Conservation (phyloP, 2,329 filamentous ascomycete species). For the Chaetomium globosum region DNA sequence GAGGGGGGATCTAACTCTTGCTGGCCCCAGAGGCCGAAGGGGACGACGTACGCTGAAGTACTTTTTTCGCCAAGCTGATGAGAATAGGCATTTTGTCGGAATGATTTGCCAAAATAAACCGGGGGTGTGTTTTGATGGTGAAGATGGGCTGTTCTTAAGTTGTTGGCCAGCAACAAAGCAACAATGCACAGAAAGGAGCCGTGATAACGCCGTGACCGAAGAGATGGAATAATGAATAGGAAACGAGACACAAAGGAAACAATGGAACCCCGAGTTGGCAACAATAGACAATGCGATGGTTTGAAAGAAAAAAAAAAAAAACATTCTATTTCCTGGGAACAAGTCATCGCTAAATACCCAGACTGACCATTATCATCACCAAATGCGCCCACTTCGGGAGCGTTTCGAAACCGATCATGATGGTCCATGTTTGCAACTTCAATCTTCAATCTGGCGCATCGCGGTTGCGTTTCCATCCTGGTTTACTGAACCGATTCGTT, state of each 20-base stretch:
- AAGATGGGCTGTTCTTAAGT: constrained; percentile 14
- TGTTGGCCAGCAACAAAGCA: constrained; percentile 31
- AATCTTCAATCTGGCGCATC: background rate
- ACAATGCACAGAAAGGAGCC: constrained; percentile 21
- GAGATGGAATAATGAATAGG: background rate
- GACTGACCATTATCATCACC: background rate
- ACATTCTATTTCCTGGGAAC: background rate
- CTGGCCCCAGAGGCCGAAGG: background rate
- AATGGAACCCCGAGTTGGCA: constrained; percentile 1
- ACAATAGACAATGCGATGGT: constrained; percentile 3
- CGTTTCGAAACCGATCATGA: background rate
- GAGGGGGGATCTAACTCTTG: background rate
- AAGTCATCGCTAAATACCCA: background rate
- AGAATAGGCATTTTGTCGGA: constrained; percentile 27
- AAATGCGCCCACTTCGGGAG: background rate
- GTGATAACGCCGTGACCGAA: constrained; percentile 17
- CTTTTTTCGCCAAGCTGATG: constrained; percentile 24
- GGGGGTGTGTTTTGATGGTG: background rate
- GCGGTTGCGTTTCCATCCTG: constrained; percentile 6
- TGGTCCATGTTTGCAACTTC: constrained; percentile 1
- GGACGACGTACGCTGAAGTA: constrained; percentile 28
- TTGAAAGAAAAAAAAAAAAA: background rate
- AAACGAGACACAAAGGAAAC: constrained; percentile 5
- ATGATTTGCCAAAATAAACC: constrained; percentile 6
- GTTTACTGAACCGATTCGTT: constrained; percentile 18